phyloP scores from a whole-genome alignment of 2,329 filamentous ascomycete genomes.

The Trichoderma sp. region DNA sequence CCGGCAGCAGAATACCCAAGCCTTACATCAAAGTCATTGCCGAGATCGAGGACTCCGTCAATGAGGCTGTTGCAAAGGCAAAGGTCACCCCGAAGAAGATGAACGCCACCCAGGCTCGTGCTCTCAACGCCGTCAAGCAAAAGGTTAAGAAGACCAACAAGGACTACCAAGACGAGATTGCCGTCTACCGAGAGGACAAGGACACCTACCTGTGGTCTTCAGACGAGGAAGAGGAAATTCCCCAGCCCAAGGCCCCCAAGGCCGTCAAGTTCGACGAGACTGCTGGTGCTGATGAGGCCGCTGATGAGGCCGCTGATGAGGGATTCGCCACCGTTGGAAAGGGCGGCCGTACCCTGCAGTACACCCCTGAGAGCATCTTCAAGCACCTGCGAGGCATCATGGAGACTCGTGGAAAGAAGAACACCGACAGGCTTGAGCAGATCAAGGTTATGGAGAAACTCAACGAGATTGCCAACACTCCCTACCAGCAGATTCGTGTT shows the following conservation, averaged over 20 bases:
- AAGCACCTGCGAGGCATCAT: constrained; percentile 93
- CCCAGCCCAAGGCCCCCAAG: constrained; percentile 47
- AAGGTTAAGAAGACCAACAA: constrained; percentile 99
- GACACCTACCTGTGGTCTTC: constrained; percentile 85
- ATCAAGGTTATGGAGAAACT: constrained; percentile 98
- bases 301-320: constrained; percentile 59
- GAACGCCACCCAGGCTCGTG: constrained; percentile 92
- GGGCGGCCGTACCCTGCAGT: constrained; percentile 83
- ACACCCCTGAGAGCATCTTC: constrained; percentile 96
- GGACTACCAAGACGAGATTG: constrained; percentile 84
- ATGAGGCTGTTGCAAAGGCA: constrained; percentile 90
- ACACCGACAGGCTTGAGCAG: constrained; percentile 91
- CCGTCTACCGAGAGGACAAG: constrained; percentile 80
- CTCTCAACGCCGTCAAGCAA: constrained; percentile 95
- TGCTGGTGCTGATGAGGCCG: constrained; percentile 43
- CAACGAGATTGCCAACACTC: constrained; percentile 78
- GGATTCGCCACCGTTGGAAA: constrained; percentile 87
- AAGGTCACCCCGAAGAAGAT: constrained; percentile 98
- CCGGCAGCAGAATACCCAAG: constrained; percentile 79
- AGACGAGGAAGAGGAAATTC: constrained; percentile 65
- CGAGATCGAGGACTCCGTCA: constrained; percentile 91
- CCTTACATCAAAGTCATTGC: constrained; percentile 88
- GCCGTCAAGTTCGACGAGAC: constrained; percentile 40
- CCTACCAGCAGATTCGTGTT: constrained; percentile 92
- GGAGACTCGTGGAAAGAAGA: constrained; percentile 97